Conservation (phyloP, 352 stramenopile genomes). For the Elongisporangium anandrum region DNA sequence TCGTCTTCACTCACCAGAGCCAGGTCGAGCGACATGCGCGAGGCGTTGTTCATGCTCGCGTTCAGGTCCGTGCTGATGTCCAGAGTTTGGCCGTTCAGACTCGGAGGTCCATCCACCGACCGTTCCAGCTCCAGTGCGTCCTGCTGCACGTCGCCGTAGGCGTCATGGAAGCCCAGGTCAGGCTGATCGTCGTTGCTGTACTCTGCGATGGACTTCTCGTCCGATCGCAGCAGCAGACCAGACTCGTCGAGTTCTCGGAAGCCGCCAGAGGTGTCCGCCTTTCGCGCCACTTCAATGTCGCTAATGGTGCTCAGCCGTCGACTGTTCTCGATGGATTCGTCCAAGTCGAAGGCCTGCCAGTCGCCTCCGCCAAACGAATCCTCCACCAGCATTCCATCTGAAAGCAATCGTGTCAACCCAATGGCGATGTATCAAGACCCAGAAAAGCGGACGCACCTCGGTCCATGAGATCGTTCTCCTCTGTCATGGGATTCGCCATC, state of each 20-base stretch:
- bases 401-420: conserved; percentile 1
- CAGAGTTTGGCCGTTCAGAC: conserved; percentile 36
- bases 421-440: conserved; percentile 4
- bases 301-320: conserved; percentile 51
- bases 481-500: conserved; percentile 60
- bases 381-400: conserved; percentile 64
- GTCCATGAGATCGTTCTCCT: conserved; percentile 48
- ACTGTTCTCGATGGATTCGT: conserved; percentile 57
- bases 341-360: conserved; percentile 82
- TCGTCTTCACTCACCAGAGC: conserved; percentile 45
- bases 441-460: conserved; percentile 25
- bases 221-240: conserved; percentile 27
- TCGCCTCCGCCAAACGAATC: conserved; percentile 76
- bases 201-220: conserved; percentile 39
- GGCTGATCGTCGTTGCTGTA: conserved; percentile 26
- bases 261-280: conserved; percentile 38
- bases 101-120: conserved; percentile 22
- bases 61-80: conserved; percentile 74
- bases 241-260: conserved; percentile 56
- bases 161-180: conserved; percentile 56
- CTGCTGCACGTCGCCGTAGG: conserved; percentile 47
- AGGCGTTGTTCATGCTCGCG: conserved; percentile 54
- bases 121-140: conserved; percentile 43
- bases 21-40: conserved; percentile 65
- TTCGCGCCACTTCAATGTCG: conserved; percentile 79